Evolutionary conservation across 2,329 filamentous ascomycete genomes (phyloP), one percentile per base, ranked within the genome.

Genomic region (Verticillium zaregamsianum): DNA sequence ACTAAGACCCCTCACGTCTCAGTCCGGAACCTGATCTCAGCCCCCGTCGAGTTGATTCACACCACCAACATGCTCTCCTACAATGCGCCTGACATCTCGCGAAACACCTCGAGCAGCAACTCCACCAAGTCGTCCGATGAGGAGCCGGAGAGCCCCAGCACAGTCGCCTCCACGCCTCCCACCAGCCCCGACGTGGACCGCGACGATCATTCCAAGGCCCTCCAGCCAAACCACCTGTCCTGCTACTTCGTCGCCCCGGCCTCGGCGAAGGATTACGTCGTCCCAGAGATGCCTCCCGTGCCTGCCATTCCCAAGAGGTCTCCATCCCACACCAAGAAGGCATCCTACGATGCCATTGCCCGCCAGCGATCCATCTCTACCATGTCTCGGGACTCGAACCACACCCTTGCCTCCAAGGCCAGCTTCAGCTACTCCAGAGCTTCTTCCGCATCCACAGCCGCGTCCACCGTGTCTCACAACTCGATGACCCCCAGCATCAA

Each of bases 11-110:
- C 66, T 66, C 72, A 67, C 66, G 77, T 71, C 75, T 81, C 71
- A 60, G 79, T 87, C 67, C 85, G 89, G 63, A 75, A 83, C 73
- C 89, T 93, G 79, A 99, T 99, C 73, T 99, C 95, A 1, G 86
- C 84, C 3, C 95, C 95, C 0, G 84, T 97, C 59, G 89, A 93
- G 75, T 84, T 99, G 65, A 82, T 97, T 57, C 96, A 95, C 63
- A 97, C 94, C 5, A 98, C 95, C 68, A 99, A 98, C 77, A 92
- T 96, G 85, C 88, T 97, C 60, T 93, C 92, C 8, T 97, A 97
- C 83, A 94, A 94, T 72, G 93, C 95, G 11, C 94, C 94, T 58
- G 90, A 97, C 72, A 88, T 97, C 65, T 79, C 80, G 55, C 82
- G 71, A 71, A 73, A 66, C n/a, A 68, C 72, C 17, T 79, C 80